A percentile compares a stretch with the other conserved stretches of the same genome.
Conservation (phyloP, 129 eudicot species). For the Centaurea solstitialis region DNA sequence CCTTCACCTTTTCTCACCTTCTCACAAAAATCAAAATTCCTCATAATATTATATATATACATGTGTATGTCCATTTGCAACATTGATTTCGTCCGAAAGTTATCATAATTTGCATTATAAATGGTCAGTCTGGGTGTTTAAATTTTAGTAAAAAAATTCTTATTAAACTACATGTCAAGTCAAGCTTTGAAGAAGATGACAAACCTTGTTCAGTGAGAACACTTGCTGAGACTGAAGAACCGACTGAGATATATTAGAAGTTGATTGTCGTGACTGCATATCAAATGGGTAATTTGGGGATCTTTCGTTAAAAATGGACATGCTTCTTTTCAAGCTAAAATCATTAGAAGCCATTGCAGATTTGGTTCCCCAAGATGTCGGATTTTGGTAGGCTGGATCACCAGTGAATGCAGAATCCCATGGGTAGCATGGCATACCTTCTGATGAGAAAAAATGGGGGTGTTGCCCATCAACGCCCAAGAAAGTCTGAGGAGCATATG, state of each 20-base stretch:
- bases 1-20: too few species aligned
- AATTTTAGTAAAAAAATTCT: background rate
- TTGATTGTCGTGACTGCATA: slow-evolving; percentile 41
- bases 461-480: slow-evolving; percentile 54
- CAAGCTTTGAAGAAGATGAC: background rate
- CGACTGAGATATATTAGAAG: slow-evolving; percentile 44
- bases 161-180: background rate
- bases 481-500: slow-evolving; percentile 42
- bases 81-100: background rate
- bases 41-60: too few species aligned
- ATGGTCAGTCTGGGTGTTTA: background rate
- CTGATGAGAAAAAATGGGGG: slow-evolving; percentile 51
- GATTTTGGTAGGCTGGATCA: slow-evolving; percentile 32
- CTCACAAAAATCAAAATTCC: background rate
- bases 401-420: slow-evolving; percentile 52
- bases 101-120: background rate
- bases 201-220: slow-evolving; percentile 59
- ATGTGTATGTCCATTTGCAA: background rate
- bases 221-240: slow-evolving; percentile 39
- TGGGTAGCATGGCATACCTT: slow-evolving; percentile 46
- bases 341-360: slow-evolving; percentile 41
- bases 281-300: slow-evolving; percentile 36
- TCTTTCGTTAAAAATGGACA: slow-evolving; percentile 20
- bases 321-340: slow-evolving; percentile 39
- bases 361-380: slow-evolving; percentile 31